These are phyloP conservation scores for Dipodascus geniculatus DNA, from an alignment of 805 yeast genomes.

Conservation along the genomic window DNA sequence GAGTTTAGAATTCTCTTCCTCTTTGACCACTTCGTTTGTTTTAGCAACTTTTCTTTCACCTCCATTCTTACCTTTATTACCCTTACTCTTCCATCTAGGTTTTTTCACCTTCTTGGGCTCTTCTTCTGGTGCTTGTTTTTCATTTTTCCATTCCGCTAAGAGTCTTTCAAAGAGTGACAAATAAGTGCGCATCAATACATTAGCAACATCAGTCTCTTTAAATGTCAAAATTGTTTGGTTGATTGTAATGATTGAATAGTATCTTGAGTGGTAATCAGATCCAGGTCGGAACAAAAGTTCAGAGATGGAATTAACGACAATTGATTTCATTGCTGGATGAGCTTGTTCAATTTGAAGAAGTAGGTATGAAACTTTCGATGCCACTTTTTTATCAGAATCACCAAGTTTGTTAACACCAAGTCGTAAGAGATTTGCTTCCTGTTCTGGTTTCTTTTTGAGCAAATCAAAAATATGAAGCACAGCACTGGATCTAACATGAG, in stretches of 20 bases:
- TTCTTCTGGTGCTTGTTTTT: conserved; percentile 30
- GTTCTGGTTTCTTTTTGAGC: conserved; percentile 83
- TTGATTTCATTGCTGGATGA: conserved; percentile 91
- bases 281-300: conserved; percentile 69
- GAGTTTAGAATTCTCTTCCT: conserved; percentile 74
- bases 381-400: conserved; percentile 81
- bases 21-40: conserved; percentile 23
- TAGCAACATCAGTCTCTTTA: conserved; percentile 71
- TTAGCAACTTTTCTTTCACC: conserved; percentile 29
- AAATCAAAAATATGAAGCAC: conserved; percentile 70
- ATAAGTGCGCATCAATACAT: conserved; percentile 70
- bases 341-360: conserved; percentile 71
- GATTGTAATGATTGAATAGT: conserved; percentile 77
- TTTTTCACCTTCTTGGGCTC: conserved; percentile 35
- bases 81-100: conserved; percentile 58
- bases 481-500: conserved; percentile 71
- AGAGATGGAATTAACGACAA: conserved; percentile 65
- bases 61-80: conserved; percentile 74
- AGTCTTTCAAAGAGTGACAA: conserved; percentile 78
- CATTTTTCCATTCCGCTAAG: conserved; percentile 52
- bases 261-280: conserved; percentile 71
- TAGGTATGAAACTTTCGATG: conserved; percentile 77
- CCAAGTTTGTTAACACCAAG: conserved; percentile 91
- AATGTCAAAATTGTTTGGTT: conserved; percentile 85
- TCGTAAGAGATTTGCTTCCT: conserved; percentile 80